These are phyloP conservation scores for Urtica urens DNA, from an alignment of 306 rosid genomes.

Conservation along the genomic window DNA sequence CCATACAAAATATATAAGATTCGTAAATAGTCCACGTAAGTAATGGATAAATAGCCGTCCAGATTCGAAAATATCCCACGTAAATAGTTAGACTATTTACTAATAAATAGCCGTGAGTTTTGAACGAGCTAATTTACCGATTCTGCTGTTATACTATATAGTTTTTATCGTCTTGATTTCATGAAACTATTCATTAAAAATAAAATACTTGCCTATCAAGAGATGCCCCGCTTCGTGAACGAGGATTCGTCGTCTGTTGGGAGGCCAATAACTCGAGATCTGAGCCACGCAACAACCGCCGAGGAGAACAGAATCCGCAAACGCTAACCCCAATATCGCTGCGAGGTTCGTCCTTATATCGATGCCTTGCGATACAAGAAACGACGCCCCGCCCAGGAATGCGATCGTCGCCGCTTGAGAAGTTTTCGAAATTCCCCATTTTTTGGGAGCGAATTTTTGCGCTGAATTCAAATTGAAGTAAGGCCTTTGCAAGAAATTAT, in stretches of 20 bases:
- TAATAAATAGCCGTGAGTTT: too few relatives aligned
- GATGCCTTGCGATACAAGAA: slow-evolving; percentile 66
- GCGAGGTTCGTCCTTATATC: slow-evolving; percentile 85
- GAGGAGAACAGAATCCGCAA: slow-evolving; percentile 62
- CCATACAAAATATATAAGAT: too few relatives aligned
- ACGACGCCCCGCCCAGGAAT: slow-evolving; percentile 68
- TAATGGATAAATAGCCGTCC: too few relatives aligned
- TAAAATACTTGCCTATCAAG: slow-evolving; percentile 37
- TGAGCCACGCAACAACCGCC: slow-evolving; percentile 95
- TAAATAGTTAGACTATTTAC: too few relatives aligned
- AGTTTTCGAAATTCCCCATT: slow-evolving; percentile 84
- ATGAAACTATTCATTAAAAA: too few relatives aligned
- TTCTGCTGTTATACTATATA: too few relatives aligned
- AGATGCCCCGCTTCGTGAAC: slow-evolving; percentile 97
- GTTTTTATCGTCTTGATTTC: too few relatives aligned
- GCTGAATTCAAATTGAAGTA: too few relatives aligned
- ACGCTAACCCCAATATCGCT: slow-evolving; percentile 63
- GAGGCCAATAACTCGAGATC: slow-evolving; percentile 95
- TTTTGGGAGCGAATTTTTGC: slow-evolving; percentile 76
- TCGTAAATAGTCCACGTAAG: too few relatives aligned
- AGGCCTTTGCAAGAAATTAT: too few relatives aligned
- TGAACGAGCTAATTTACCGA: too few relatives aligned
- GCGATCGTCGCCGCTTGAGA: slow-evolving; percentile 47
- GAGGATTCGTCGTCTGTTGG: slow-evolving; percentile 65
- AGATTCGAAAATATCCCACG: too few relatives aligned